phyloP scores from a whole-genome alignment of 2,329 filamentous ascomycete genomes.

The Alternaria conjuncta region DNA sequence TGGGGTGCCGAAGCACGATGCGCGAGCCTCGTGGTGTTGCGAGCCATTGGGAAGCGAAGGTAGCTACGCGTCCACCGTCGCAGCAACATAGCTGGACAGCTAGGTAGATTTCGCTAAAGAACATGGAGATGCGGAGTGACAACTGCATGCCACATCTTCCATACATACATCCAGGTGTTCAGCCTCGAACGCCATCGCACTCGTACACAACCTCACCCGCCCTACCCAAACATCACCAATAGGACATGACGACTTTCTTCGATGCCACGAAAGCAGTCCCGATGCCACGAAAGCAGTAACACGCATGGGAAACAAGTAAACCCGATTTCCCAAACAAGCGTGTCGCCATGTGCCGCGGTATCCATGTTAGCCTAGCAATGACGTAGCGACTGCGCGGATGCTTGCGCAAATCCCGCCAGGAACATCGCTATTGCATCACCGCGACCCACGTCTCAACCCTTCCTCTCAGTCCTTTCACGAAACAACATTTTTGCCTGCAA shows the following conservation, averaged over 20 bases:
- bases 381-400: constrained; percentile 10
- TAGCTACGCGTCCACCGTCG: background rate
- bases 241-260: no score
- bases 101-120: background rate
- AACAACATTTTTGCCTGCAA: background rate
- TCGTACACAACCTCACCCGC: background rate
- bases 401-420: constrained; percentile 13
- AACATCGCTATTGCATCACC: constrained; percentile 6
- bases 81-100: background rate
- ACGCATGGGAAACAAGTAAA: constrained; percentile 4
- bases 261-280: background rate
- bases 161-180: background rate
- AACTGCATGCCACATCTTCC: background rate
- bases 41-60: background rate
- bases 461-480: background rate
- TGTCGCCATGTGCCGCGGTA: background rate
- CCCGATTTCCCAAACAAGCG: background rate
- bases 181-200: background rate
- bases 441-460: constrained; percentile 2
- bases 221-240: background rate
- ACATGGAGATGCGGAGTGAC: background rate
- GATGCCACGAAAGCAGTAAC: background rate
- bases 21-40: background rate
- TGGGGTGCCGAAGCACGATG: background rate
- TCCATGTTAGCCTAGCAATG: constrained; percentile 9